Evolutionary conservation across 2,329 filamentous ascomycete species (phyloP), one percentile per base, ranked within the genome.

Genomic region (Penicillium sp.): DNA sequence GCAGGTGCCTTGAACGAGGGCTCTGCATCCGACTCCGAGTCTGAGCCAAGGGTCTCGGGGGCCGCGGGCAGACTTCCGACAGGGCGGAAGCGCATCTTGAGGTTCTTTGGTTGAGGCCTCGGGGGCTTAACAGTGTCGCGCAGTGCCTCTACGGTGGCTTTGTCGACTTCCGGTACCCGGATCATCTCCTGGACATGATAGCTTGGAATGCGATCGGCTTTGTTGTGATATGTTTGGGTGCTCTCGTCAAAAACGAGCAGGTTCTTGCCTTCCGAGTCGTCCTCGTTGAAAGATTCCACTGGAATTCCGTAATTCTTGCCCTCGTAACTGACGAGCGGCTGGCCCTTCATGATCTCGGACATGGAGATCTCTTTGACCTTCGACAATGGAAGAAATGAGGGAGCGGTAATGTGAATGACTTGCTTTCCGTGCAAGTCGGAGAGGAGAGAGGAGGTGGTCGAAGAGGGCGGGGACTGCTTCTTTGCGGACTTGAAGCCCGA

Each of bases 391-490:
- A 78, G 65, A 41, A 63, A 70, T 3, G 70, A 62, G 1, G 75
- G 75, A 1, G 72, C 73, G 15, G 72, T 72, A 48, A 78, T 74
- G 53, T 78, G 73, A 65, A 74, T 74, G 42, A 78, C 57, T 59
- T 77, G 71, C 57, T 77, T 78, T 44, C 69, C 70, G 43, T 59
- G 59, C 43, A 75, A 62, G 43, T 73, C 62, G 32, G 71, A 68
- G 35, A 72, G 64, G 23, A 67, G 47, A 23, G 70, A 66, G 40
- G 65, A 61, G 38, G 65, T 57, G 40, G 52, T 60, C 3, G 68
- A 67, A 40, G 66, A 66, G 25, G 65, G 61, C 4, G 65, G 56
- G 15, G 60, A 46, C 37, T 66, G 62, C 46, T 66, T 66, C 49
- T 68, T 67, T 41, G 65, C 55, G 32, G 66, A 46, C 46, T 70